Percentiles rank a stretch among this genome's conserved stretches.
phyloP scores from a whole-genome alignment of 2,329 filamentous ascomycete genomes.

The Stachybotrys echinatus region DNA sequence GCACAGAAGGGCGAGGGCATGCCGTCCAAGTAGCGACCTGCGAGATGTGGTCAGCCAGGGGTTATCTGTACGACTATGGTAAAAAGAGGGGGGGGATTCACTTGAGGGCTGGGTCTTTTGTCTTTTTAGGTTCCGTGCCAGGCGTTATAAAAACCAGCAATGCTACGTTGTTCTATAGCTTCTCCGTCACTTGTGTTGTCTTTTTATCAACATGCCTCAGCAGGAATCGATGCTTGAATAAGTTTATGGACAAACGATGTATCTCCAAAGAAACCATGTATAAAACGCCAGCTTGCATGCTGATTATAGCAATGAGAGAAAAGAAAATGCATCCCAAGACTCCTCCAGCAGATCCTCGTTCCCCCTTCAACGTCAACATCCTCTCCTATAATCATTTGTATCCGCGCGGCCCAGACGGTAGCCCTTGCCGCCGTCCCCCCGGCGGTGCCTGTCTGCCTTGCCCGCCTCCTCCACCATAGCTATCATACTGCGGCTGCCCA shows the following conservation, averaged over 20 bases:
- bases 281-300: not conserved
- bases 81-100: not conserved
- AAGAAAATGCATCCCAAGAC: conserved; percentile 2
- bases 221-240: no score
- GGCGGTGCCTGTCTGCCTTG: conserved; percentile 6
- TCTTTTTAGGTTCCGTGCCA: no score
- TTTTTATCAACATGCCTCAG: no score
- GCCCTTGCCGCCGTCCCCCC: conserved; percentile 27
- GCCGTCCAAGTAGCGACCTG: conserved; percentile 23
- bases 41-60: not conserved
- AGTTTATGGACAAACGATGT: no score
- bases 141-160: no score
- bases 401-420: conserved; percentile 40
- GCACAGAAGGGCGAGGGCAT: conserved; percentile 30
- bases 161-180: no score
- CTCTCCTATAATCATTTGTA: no score
- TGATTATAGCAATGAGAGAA: not conserved
- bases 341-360: no score
- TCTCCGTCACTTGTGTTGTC: no score
- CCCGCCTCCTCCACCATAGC: conserved; percentile 28
- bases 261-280: no score
- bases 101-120: no score
- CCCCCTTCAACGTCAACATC: no score
- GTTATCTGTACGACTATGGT: not conserved
- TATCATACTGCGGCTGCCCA: conserved; percentile 14